These are phyloP conservation scores for Stagonosporopsis rhizophila DNA, from an alignment of 2,329 filamentous ascomycete species.

Conservation along the genomic window DNA sequence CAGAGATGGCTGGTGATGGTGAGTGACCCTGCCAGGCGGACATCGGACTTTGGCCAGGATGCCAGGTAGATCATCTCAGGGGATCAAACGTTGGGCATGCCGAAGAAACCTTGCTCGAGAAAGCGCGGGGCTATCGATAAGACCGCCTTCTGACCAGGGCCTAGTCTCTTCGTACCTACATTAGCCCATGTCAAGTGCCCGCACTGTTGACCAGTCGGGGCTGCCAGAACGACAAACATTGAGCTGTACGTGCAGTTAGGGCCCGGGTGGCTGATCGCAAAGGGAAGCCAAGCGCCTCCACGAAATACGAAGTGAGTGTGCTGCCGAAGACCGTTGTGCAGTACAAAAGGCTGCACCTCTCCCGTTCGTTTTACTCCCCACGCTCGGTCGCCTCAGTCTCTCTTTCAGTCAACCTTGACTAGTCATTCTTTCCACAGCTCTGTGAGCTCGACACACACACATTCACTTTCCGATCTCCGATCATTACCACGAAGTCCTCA, in stretches of 20 bases:
- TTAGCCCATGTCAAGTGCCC: slow-evolving; percentile 18
- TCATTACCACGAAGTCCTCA: slow-evolving; percentile 7
- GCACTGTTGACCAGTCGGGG: slow-evolving; percentile 13
- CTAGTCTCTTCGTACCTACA: slow-evolving; percentile 20
- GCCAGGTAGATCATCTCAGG: slow-evolving; percentile 1
- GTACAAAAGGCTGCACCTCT: slow-evolving; percentile 16
- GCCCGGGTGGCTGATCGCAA: slow-evolving; percentile 17
- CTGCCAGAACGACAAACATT: slow-evolving; percentile 1
- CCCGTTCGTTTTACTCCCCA: slow-evolving; percentile 1
- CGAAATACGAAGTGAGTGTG: slow-evolving; percentile 8
- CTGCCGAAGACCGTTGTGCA: not conserved
- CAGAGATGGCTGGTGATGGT: not conserved
- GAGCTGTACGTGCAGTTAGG: slow-evolving; percentile 10
- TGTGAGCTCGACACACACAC: slow-evolving; percentile 36
- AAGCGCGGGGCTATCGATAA: slow-evolving; percentile 19
- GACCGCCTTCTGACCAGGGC: slow-evolving; percentile 1
- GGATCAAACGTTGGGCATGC: slow-evolving; percentile 9
- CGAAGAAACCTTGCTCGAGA: slow-evolving; percentile 5
- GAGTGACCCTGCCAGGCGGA: not conserved
- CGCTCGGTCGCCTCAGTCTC: slow-evolving; percentile 29
- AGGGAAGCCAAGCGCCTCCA: slow-evolving; percentile 7
- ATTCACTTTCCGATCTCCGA: slow-evolving; percentile 22
- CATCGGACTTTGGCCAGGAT: slow-evolving; percentile 1
- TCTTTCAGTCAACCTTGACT: slow-evolving; percentile 36
- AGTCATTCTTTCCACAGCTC: slow-evolving; percentile 41